Conservation (phyloP, 2,329 filamentous ascomycete genomes). For the Pseudopithomyces maydicus region DNA sequence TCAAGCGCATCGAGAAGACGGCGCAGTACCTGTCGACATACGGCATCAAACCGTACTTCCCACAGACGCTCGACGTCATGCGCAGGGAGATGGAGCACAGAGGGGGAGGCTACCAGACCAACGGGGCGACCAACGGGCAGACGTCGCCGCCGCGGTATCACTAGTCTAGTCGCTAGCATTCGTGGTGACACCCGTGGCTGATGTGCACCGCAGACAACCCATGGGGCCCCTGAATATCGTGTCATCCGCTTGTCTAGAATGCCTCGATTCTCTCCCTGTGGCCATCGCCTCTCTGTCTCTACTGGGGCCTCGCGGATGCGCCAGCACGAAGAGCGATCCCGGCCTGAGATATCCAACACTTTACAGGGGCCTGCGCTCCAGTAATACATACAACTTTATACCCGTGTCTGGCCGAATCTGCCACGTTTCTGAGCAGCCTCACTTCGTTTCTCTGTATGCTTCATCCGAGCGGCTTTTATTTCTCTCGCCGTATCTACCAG, state of each 20-base stretch:
- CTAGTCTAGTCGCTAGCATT: conserved; percentile 13
- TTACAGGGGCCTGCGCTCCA: not conserved
- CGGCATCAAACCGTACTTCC: conserved; percentile 60
- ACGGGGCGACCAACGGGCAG: conserved; percentile 32
- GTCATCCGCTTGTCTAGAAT: not conserved
- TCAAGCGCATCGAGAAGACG: conserved; percentile 62
- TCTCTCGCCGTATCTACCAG: no score
- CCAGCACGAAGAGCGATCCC: not conserved
- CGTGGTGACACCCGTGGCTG: not conserved
- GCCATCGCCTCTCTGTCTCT: not conserved
- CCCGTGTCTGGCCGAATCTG: not conserved
- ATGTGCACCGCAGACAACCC: not conserved
- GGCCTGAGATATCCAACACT: not conserved
- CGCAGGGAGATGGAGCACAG: conserved; percentile 45
- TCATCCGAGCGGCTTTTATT: not conserved
- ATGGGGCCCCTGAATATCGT: not conserved
- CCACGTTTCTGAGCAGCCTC: not conserved
- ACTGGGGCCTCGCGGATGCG: not conserved
- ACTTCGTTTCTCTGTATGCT: conserved; percentile 2
- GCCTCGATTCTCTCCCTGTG: not conserved
- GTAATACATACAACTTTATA: not conserved
- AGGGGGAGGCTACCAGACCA: conserved; percentile 11
- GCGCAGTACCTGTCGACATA: conserved; percentile 57
- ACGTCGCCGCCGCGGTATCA: conserved; percentile 44
- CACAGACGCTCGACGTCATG: conserved; percentile 57